Evolutionary conservation across 225 moss, liverwort and hornwort species (phyloP).

Genomic region (Bryum argenteum): DNA sequence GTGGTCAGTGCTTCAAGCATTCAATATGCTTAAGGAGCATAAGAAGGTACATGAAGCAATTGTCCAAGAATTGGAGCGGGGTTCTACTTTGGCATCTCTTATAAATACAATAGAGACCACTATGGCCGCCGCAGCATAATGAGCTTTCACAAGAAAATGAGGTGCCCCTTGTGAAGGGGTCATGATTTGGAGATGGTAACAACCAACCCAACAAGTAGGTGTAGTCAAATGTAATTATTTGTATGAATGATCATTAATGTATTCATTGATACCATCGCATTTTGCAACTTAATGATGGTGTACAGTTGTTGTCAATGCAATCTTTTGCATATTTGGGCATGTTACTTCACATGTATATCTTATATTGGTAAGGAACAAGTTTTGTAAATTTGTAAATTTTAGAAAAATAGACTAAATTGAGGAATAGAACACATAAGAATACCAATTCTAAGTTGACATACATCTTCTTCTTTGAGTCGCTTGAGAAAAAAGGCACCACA

Average conservation of each 20-base stretch:
- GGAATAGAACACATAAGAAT: too few species aligned
- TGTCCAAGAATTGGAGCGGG: constrained; percentile 71
- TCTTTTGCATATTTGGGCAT: too few species aligned
- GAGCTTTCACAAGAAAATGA: too few species aligned
- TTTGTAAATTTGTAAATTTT: too few species aligned
- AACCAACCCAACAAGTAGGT: constrained; percentile 2
- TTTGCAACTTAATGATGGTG: neutral
- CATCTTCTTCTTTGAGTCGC: too few species aligned
- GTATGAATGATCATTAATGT: neutral
- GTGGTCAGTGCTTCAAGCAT: constrained; percentile 88
- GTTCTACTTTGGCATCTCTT: constrained; percentile 63
- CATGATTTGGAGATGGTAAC: constrained; percentile 11
- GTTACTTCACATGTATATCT: too few species aligned
- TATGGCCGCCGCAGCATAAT: constrained; percentile 28
- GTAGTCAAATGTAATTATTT: neutral
- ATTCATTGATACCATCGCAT: neutral
- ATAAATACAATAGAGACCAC: constrained; percentile 69
- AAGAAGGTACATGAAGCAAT: constrained; percentile 72
- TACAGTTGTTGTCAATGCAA: too few species aligned
- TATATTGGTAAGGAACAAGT: too few species aligned
- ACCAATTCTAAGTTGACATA: too few species aligned
- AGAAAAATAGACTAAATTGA: too few species aligned
- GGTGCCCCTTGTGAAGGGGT: too few species aligned
- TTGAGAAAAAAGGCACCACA: too few species aligned
- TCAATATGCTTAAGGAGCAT: constrained; percentile 68